Base-by-base conservation (phyloP, 2,329 filamentous ascomycete genomes). In the Venturia nashicola region DNA sequence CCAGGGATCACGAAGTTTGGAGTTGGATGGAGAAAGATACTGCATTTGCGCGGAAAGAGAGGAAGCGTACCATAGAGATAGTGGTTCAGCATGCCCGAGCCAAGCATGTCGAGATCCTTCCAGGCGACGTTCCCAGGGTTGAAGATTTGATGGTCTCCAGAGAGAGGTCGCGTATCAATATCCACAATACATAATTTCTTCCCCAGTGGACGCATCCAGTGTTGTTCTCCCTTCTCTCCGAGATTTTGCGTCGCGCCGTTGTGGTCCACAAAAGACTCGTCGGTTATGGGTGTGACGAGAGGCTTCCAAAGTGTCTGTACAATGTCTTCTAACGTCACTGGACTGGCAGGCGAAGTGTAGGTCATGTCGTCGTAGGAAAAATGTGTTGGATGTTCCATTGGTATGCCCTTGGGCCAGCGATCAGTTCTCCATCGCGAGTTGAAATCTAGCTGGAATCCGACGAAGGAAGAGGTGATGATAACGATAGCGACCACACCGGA, bases 61-160 rank as follows among this genome's bases (percentile, higher is more conserved):
- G 27, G 27, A 27, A 9, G 62, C 66, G 61, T 68, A 73, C 71
- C 71, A 46, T 75, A 77, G 6, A 77, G 67, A 65, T 72, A 77
- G 61, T 78, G 76, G 61, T 75, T 76, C 60, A 76, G 68, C 64
- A 74, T 69, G 1, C 72, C 71, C 5, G 74, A 73, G 68, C 76
- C 75, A 68, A 75, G 66, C 65, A 67, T 70, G 20, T 72, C 67
- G 16, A 73, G 62, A 32, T 62, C 66, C 18, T 65, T 23, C 64
- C 64, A 65, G 18, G 34, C 44, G 27, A 65, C 42, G 14, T 36
- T 63, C 5, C 67, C 65, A 39, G 46, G 20, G 34, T 71, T 70
- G 23, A 65, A 63, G 5, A 65, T 43, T 40, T 66, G 59, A 27
- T 66, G 66, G 1, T 46, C 42, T 14, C 60, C 44, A 9, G 61